Conservation (phyloP, 2,329 filamentous ascomycete genomes). For the Esteya vermicola region DNA sequence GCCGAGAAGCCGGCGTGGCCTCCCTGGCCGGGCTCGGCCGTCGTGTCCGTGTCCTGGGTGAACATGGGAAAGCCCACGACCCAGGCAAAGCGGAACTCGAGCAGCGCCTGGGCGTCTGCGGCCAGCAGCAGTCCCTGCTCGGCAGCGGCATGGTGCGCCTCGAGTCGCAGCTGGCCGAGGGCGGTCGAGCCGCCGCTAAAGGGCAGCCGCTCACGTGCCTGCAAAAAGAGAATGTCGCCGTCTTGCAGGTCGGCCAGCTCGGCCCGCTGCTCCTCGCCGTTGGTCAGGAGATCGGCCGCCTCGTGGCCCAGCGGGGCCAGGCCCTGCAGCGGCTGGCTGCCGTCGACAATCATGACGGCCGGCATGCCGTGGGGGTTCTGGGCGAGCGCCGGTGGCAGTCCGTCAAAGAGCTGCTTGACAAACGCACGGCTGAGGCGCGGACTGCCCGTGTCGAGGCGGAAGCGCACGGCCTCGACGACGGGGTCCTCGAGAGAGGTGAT, state of each 20-base stretch:
- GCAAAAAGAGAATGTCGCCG: slow-evolving; percentile 69
- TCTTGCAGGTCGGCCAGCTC: slow-evolving; percentile 32
- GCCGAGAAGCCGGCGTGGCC: slow-evolving; percentile 67
- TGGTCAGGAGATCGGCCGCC: slow-evolving; percentile 37
- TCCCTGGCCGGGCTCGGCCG: slow-evolving; percentile 62
- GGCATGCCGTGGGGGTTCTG: slow-evolving; percentile 66
- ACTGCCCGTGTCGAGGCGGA: slow-evolving; percentile 42
- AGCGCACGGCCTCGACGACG: slow-evolving; percentile 59
- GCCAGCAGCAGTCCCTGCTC: slow-evolving; percentile 40
- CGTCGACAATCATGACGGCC: slow-evolving; percentile 63
- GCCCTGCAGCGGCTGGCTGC: slow-evolving; percentile 58
- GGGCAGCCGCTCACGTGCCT: slow-evolving; percentile 55
- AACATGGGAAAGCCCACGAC: slow-evolving; percentile 87
- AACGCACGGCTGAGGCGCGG: slow-evolving; percentile 44
- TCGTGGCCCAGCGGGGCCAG: slow-evolving; percentile 67
- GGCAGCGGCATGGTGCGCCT: slow-evolving; percentile 56
- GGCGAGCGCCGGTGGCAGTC: slow-evolving; percentile 42
- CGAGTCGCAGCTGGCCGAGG: slow-evolving; percentile 58
- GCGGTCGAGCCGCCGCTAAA: slow-evolving; percentile 58
- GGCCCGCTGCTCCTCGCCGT: slow-evolving; percentile 17
- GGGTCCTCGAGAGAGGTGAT: slow-evolving; percentile 57
- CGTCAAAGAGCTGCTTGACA: slow-evolving; percentile 50
- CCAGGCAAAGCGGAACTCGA: slow-evolving; percentile 62
- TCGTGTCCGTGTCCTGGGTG: slow-evolving; percentile 44
- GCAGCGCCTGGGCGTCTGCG: slow-evolving; percentile 11